phyloP scores from a whole-genome alignment of 805 yeast genomes.

The Spathaspora passalidarum region DNA sequence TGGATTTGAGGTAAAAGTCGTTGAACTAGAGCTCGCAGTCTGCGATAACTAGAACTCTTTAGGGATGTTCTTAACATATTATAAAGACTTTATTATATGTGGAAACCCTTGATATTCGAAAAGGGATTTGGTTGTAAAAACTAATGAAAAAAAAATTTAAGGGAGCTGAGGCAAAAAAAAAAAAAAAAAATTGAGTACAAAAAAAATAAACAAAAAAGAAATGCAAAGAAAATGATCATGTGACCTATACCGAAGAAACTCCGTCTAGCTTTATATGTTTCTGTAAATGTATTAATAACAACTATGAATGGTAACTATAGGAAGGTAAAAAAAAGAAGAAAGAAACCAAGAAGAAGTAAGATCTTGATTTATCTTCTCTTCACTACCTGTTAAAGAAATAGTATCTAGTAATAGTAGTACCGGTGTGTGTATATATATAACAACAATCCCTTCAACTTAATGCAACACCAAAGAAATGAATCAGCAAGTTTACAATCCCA shows the following conservation, averaged over 20 bases:
- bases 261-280: neutral
- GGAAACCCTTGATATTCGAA: too few species aligned
- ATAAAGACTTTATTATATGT: too few species aligned
- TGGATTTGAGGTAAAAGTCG: neutral
- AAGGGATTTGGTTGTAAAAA: too few species aligned
- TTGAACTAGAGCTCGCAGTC: neutral
- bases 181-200: too few species aligned
- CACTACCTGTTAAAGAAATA: too few species aligned
- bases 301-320: neutral
- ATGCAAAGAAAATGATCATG: neutral
- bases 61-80: neutral
- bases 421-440: neutral
- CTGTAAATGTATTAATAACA: neutral
- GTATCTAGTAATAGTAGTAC: neutral
- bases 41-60: neutral
- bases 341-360: too few species aligned
- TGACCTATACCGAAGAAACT: neutral
- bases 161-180: neutral
- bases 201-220: neutral
- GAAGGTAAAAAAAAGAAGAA: neutral
- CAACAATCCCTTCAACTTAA: neutral
- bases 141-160: neutral
- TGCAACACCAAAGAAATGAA: neutral
- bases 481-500: constrained; percentile 56
- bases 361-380: too few species aligned